These are phyloP conservation scores for Clonostachys byssicola DNA, from an alignment of 2,329 filamentous ascomycete genomes.

Conservation along the genomic window DNA sequence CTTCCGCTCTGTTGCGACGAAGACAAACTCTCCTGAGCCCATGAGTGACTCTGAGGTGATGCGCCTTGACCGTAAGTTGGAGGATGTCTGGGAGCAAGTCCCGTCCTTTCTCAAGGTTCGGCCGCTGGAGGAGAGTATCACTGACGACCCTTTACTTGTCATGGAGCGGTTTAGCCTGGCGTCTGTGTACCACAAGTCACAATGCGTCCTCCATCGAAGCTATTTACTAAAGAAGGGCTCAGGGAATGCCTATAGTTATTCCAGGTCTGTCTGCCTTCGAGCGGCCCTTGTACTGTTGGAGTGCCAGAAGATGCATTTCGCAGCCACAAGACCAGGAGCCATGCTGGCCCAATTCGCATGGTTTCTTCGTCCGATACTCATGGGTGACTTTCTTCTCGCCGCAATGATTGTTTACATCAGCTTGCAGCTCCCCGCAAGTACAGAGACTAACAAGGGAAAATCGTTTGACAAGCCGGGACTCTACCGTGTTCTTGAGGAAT, in stretches of 20 bases:
- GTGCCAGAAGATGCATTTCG: slow-evolving; percentile 41
- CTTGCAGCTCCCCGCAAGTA: slow-evolving; percentile 11
- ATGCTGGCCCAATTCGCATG: slow-evolving; percentile 35
- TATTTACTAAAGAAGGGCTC: slow-evolving; percentile 35
- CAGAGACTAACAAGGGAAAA: no score
- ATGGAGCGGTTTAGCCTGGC: slow-evolving; percentile 50
- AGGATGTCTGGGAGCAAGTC: slow-evolving; percentile 37
- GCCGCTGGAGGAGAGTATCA: slow-evolving; percentile 42
- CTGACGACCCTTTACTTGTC: slow-evolving; percentile 38
- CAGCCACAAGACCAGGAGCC: slow-evolving; percentile 36
- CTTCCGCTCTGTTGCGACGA: slow-evolving; percentile 44
- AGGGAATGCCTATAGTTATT: slow-evolving; percentile 28
- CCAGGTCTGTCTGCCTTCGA: slow-evolving; percentile 43
- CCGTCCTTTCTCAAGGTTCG: slow-evolving; percentile 43
- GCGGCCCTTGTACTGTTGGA: slow-evolving; percentile 42
- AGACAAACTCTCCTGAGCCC: slow-evolving; percentile 41
- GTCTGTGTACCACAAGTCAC: slow-evolving; percentile 48
- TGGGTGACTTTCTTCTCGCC: slow-evolving; percentile 45
- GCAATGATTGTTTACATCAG: slow-evolving; percentile 50
- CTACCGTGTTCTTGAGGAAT: no score
- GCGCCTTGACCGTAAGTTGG: slow-evolving; percentile 38
- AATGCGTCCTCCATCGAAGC: slow-evolving; percentile 50
- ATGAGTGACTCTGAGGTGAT: slow-evolving; percentile 45
- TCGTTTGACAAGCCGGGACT: no score
- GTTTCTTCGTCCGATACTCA: slow-evolving; percentile 37